phyloP scores from a whole-genome alignment of 1,139 yeast species.

The Candida sanyaensis region DNA sequence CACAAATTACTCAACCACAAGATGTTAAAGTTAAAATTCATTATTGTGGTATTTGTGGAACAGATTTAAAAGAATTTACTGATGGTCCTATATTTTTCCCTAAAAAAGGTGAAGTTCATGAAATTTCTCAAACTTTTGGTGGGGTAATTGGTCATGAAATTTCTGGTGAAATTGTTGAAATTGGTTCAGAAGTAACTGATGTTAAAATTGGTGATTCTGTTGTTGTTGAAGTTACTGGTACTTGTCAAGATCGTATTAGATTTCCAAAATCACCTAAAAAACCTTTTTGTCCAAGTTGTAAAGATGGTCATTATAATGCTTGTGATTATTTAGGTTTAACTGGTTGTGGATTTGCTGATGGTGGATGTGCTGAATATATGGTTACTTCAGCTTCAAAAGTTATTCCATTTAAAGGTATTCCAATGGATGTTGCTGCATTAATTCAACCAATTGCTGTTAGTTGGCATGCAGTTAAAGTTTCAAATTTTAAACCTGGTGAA shows the following conservation, averaged over 20 bases:
- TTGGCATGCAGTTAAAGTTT: conserved; percentile 48
- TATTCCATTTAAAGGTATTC: conserved; percentile 36
- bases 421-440: conserved; percentile 49
- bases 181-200: conserved; percentile 17
- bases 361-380: conserved; percentile 47
- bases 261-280: conserved; percentile 29
- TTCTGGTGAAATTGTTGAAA: conserved; percentile 42
- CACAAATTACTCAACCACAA: conserved; percentile 40
- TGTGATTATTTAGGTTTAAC: conserved; percentile 45
- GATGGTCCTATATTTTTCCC: conserved; percentile 55
- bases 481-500: conserved; percentile 42
- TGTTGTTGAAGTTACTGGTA: conserved; percentile 53
- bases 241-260: conserved; percentile 43
- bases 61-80: conserved; percentile 55
- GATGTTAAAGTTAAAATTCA: conserved; percentile 54
- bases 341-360: conserved; percentile 47
- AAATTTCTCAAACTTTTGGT: conserved; percentile 19
- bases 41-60: conserved; percentile 62
- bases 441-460: conserved; percentile 48
- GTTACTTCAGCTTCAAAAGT: conserved; percentile 39
- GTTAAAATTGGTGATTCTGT: conserved; percentile 19
- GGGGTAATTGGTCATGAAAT: conserved; percentile 57
- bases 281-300: conserved; percentile 42
- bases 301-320: conserved; percentile 45
- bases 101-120: conserved; percentile 17